phyloP scores from a whole-genome alignment of 352 stramenopile species.

The Phytophthora vignae region DNA sequence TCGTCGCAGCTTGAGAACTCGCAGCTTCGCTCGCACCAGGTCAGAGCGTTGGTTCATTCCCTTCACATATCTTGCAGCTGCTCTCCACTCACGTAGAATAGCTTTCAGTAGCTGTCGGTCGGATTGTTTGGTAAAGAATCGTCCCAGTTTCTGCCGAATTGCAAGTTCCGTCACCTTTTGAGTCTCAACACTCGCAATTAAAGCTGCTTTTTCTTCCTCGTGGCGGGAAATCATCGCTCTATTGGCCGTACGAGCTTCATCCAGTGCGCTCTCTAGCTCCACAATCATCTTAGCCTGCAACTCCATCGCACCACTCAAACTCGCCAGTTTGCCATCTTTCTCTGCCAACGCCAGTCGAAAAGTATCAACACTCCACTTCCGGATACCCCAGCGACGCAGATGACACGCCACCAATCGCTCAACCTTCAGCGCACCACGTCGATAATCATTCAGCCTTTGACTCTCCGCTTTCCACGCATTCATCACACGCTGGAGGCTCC shows the following conservation, averaged over 20 bases:
- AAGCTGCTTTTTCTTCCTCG: conserved; percentile 20
- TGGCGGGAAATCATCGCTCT: conserved; percentile 6
- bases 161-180: conserved; percentile 17
- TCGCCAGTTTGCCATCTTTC: conserved; percentile 4
- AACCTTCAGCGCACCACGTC: conserved; percentile 8
- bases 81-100: conserved; percentile 25
- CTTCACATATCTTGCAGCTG: neutral
- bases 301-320: conserved; percentile 9
- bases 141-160: conserved; percentile 41
- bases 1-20: conserved; percentile 16
- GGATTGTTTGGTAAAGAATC: conserved; percentile 47
- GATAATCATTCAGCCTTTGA: conserved; percentile 4
- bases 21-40: conserved; percentile 9
- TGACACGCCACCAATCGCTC: conserved; percentile 8
- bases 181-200: conserved; percentile 7
- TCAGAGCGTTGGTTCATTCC: conserved; percentile 15
- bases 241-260: neutral
- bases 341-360: conserved; percentile 29
- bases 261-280: conserved; percentile 16
- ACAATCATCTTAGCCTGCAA: conserved; percentile 8
- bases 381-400: conserved; percentile 19
- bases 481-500: conserved; percentile 9
- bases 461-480: conserved; percentile 15
- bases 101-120: conserved; percentile 38
- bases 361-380: conserved; percentile 25